Evolutionary conservation across 164 flowering plant genomes (phyloP).

Genomic region (Tetracentron sinense): DNA sequence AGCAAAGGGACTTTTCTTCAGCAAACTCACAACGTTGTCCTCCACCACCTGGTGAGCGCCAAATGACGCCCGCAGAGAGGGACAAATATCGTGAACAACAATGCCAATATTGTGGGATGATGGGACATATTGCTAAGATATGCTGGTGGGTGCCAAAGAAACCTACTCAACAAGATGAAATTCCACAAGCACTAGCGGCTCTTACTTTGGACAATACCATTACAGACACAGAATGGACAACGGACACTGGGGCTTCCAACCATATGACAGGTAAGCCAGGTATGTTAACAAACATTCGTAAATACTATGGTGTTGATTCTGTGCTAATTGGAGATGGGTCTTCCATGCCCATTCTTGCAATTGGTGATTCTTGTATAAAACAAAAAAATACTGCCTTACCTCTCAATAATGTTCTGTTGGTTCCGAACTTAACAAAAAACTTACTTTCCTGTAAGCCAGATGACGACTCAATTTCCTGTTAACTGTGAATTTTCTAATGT

Average conservation of each 20-base stretch:
- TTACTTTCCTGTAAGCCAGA: conserved; percentile 10
- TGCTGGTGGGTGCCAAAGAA: conserved; percentile 8
- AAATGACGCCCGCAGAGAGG: conserved; percentile 1
- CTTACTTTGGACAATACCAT: conserved; percentile 8
- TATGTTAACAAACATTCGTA: conserved; percentile 1
- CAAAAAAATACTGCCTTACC: conserved; percentile 1
- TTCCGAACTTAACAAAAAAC: conserved; percentile 5
- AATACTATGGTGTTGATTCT: background rate
- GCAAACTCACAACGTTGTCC: background rate
- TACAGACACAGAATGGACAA: background rate
- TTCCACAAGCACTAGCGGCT: conserved; percentile 13
- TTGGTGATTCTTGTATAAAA: conserved; percentile 1
- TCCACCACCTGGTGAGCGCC: conserved; percentile 6
- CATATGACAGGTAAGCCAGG: conserved; percentile 8
- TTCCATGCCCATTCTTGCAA: background rate
- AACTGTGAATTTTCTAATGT: conserved; percentile 13
- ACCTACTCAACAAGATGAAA: background rate
- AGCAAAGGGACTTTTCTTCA: background rate
- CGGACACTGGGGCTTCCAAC: background rate
- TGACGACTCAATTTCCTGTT: conserved; percentile 6
- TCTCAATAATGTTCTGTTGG: conserved; percentile 8
- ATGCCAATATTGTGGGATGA: conserved; percentile 10
- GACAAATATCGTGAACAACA: conserved; percentile 1
- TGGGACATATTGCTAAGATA: no score
- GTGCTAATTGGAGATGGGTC: conserved; percentile 1